These are phyloP conservation scores for Penicillium maclennaniae DNA, from an alignment of 495 filamentous ascomycete species.

Conservation along the genomic window DNA sequence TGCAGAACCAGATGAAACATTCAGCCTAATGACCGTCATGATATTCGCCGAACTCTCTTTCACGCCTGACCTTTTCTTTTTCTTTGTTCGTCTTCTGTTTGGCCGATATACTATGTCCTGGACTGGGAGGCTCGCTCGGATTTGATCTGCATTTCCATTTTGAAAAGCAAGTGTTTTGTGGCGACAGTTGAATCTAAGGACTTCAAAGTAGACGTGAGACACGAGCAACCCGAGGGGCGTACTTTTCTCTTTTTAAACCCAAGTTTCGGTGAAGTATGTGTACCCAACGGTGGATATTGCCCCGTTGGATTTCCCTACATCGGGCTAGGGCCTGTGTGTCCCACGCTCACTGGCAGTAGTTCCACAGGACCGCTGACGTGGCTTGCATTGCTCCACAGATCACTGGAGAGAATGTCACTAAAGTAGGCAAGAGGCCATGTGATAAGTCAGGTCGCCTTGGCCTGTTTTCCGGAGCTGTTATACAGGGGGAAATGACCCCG, in stretches of 20 bases:
- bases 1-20: background rate
- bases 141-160: background rate
- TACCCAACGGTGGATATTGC: slow-evolving; percentile 24
- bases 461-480: background rate
- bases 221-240: slow-evolving; percentile 1
- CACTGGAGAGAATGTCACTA: background rate
- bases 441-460: background rate
- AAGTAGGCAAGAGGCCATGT: background rate
- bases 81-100: background rate
- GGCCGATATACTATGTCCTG: slow-evolving; percentile 1
- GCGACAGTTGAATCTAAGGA: background rate
- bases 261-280: slow-evolving; percentile 23
- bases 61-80: background rate
- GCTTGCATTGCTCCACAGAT: background rate
- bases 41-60: slow-evolving; percentile 9
- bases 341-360: slow-evolving; percentile 13
- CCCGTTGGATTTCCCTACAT: slow-evolving; percentile 16
- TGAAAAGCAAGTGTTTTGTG: slow-evolving; percentile 4
- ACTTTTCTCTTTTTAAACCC: background rate
- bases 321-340: slow-evolving; percentile 7
- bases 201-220: background rate
- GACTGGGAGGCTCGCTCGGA: slow-evolving; percentile 17
- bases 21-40: slow-evolving; percentile 19
- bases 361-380: background rate
- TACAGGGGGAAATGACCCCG: background rate